Evolutionary conservation across 2,329 filamentous ascomycete species (phyloP).

Genomic region (Cercospora beticola): DNA sequence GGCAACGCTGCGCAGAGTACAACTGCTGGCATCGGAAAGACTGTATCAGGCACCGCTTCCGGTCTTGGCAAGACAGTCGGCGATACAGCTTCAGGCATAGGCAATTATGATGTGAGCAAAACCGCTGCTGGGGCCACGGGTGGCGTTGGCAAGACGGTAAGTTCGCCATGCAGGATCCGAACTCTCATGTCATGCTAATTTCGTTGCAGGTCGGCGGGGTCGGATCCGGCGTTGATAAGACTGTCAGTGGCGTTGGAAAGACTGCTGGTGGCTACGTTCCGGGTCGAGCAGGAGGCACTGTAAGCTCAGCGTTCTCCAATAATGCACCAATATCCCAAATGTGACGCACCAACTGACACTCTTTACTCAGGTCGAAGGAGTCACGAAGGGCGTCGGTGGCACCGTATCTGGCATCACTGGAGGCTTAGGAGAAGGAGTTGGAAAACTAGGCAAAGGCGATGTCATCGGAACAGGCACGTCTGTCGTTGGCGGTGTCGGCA

Average conservation of each 20-base stretch:
- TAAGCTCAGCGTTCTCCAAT: constrained; percentile 19
- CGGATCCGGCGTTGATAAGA: constrained; percentile 30
- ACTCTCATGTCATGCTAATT: neutral
- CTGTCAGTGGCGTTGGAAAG: constrained; percentile 33
- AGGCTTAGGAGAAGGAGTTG: constrained; percentile 48
- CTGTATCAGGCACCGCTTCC: constrained; percentile 42
- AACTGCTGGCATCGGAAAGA: constrained; percentile 45
- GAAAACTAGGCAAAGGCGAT: constrained; percentile 47
- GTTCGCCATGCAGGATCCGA: too few relatives aligned
- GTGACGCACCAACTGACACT: neutral
- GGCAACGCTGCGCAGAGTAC: constrained; percentile 41
- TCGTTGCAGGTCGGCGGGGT: constrained; percentile 29
- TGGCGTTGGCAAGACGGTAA: constrained; percentile 39
- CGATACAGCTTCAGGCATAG: constrained; percentile 47
- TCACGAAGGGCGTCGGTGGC: constrained; percentile 45
- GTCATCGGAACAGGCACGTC: constrained; percentile 45
- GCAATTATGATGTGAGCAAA: constrained; percentile 44
- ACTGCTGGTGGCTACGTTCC: constrained; percentile 40
- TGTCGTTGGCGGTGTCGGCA: constrained; percentile 43
- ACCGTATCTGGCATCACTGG: constrained; percentile 40
- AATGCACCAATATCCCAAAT: neutral
- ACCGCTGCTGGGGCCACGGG: constrained; percentile 40
- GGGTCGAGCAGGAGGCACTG: constrained; percentile 42
- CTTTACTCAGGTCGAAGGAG: constrained; percentile 32
- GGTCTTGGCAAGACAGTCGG: constrained; percentile 46